Evolutionary conservation across 1,284 basidiomycete genomes (phyloP).

Genomic region (Vanrija pseudolonga): DNA sequence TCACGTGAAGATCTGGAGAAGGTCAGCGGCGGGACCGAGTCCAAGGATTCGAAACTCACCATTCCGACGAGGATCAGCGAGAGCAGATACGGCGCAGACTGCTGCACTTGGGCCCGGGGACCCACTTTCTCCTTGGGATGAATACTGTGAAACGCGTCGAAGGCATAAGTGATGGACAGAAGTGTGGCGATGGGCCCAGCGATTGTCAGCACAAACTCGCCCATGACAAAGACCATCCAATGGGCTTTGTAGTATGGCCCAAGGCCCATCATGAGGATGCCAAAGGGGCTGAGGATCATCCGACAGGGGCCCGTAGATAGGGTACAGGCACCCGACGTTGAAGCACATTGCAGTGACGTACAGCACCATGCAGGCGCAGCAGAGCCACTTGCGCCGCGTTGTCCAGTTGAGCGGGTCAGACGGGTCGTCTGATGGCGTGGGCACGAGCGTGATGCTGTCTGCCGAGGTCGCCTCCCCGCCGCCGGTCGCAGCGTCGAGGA

Average conservation of each 20-base stretch:
- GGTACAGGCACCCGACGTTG: conserved; percentile 17
- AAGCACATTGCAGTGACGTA: conserved; percentile 17
- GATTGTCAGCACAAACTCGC: conserved; percentile 19
- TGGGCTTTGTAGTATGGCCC: conserved; percentile 21
- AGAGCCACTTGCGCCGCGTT: conserved; percentile 16
- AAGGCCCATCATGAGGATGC: conserved; percentile 25
- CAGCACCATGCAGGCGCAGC: conserved; percentile 18
- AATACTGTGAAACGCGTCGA: conserved; percentile 14
- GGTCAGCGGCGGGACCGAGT: too few relatives aligned
- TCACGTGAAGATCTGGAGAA: too few relatives aligned
- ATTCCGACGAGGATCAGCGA: conserved; percentile 19
- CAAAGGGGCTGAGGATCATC: conserved; percentile 13
- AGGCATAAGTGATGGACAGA: conserved; percentile 17
- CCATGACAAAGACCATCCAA: conserved; percentile 26
- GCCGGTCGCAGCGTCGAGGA: conserved; percentile 13
- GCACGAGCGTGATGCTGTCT: conserved; percentile 20
- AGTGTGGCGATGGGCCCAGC: conserved; percentile 21
- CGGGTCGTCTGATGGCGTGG: conserved; percentile 17
- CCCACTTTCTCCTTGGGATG: conserved; percentile 6
- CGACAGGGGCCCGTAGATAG: conserved; percentile 24
- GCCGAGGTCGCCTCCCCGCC: conserved; percentile 4
- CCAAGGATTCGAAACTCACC: conserved; percentile 1
- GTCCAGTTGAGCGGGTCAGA: conserved; percentile 30
- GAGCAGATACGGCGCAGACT: conserved; percentile 17
- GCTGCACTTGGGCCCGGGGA: conserved; percentile 13